Evolutionary conservation across 1,284 basidiomycete genomes (phyloP).

Genomic region (Marasmius fiardii): DNA sequence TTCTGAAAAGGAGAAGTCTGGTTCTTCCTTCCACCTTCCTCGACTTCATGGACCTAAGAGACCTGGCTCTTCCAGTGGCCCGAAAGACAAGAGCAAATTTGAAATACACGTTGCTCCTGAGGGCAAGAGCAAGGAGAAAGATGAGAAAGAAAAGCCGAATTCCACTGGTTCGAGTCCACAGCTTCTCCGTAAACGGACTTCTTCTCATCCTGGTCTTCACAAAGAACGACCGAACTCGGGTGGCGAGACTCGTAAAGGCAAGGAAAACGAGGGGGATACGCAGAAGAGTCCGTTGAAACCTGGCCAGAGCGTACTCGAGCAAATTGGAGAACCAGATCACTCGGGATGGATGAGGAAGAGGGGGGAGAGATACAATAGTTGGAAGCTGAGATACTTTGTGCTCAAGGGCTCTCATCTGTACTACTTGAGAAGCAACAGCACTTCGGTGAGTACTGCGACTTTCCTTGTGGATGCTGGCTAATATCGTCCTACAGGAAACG

Average conservation of each 20-base stretch:
- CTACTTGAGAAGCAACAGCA: slow-evolving; percentile 70
- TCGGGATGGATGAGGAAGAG: slow-evolving; percentile 95
- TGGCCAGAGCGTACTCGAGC: slow-evolving; percentile 74
- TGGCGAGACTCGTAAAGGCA: slow-evolving; percentile 4
- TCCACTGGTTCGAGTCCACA: slow-evolving; percentile 12
- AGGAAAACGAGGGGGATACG: neutral
- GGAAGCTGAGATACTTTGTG: slow-evolving; percentile 94
- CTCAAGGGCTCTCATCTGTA: slow-evolving; percentile 92
- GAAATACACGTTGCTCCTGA: neutral
- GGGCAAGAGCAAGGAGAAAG: slow-evolving; percentile 12
- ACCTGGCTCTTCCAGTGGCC: slow-evolving; percentile 12
- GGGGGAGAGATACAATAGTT: slow-evolving; percentile 89
- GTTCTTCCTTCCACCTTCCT: slow-evolving; percentile 44
- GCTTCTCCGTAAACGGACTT: slow-evolving; percentile 49
- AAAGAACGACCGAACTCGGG: slow-evolving; percentile 11
- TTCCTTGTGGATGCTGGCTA: neutral
- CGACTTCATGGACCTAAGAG: slow-evolving; percentile 33
- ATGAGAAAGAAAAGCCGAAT: slow-evolving; percentile 13
- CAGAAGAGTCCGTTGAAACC: slow-evolving; percentile 41
- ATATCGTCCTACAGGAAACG: slow-evolving; percentile 60
- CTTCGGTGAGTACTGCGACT: slow-evolving; percentile 48
- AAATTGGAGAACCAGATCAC: slow-evolving; percentile 88
- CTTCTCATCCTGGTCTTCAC: slow-evolving; percentile 27
- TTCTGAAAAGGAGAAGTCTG: slow-evolving; percentile 25
- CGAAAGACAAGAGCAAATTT: slow-evolving; percentile 15